Base-by-base conservation (phyloP, 2,329 filamentous ascomycete species). In the Ramichloridium luteum region DNA sequence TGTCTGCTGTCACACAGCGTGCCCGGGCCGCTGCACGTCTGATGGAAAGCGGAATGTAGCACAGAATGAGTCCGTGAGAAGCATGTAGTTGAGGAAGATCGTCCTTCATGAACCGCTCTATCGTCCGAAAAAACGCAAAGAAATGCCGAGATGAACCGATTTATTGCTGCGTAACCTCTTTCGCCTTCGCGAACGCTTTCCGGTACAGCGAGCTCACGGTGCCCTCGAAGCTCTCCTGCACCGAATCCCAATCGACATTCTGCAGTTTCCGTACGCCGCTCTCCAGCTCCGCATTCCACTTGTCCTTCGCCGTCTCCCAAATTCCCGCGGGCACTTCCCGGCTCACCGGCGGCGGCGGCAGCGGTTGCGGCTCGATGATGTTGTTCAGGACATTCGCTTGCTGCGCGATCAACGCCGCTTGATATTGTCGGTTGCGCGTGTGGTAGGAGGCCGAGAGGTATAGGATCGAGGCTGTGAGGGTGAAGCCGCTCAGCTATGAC, bases 231-330 rank as follows among this genome's bases (percentile, higher is more conserved):
- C 49, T 46, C 40, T 60, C 55, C 28, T 60, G 47, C 30, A 50
- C 45, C 23, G 15, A 8, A 17, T 30, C 50, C 64, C 64, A 68
- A 35, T 67, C 60, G 12, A 54, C 57, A n/a, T 51, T 50, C 46
- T 65, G 58, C 14, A 62, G 40, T 34, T 49, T 57, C 48, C 52
- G 47, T 32, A 67, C 56, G 16, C 56, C 50, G 12, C 49, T 50
- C 48, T 64, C 62, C 4, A 68, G 41, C 35, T 61, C 57, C 15
- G 56, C 45, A 39, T 68, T 68, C 64, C 64, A 68, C 37, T 56
- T 45, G 35, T 68, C 63, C 45, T 67, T 67, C 12, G 60, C 60
- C 33, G 58, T 62, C 45, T 66, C 64, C 4, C 46, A 50, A 9
- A 65, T 27, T 6, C 63, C 60, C 3, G 56, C 56, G 2, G 50